Percentiles rank a stretch among this genome's conserved stretches.
Evolutionary conservation across 208 protist genomes (phyloP).

Genomic region (Entamoeba nuttalli): DNA sequence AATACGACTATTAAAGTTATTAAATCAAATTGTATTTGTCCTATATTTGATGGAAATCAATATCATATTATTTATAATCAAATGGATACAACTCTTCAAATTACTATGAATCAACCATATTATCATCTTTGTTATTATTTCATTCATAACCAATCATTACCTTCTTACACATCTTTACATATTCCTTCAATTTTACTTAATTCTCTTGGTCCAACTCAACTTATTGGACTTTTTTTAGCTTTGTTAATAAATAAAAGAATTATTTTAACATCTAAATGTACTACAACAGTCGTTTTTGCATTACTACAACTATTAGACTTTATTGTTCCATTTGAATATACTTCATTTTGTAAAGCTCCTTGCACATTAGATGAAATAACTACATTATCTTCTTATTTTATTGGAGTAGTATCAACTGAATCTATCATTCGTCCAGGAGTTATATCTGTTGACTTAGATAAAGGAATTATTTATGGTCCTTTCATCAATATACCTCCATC

Average conservation of each 20-base stretch:
- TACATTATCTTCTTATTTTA: neutral
- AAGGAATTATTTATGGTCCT: neutral
- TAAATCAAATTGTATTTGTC: too few species aligned
- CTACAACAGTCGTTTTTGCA: neutral
- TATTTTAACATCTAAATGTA: neutral
- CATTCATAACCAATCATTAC: neutral
- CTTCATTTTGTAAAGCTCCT: neutral
- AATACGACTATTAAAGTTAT: too few species aligned
- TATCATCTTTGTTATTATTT: neutral
- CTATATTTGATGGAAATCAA: too few species aligned
- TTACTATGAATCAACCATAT: neutral
- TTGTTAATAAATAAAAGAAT: neutral
- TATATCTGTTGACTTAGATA: neutral
- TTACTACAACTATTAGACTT: neutral
- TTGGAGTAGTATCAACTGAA: neutral
- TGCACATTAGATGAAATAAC: neutral
- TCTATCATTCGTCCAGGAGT: neutral
- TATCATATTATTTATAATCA: too few species aligned
- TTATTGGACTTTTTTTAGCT: neutral
- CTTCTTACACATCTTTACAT: neutral
- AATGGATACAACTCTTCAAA: too few species aligned
- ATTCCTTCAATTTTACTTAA: neutral
- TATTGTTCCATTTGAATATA: neutral
- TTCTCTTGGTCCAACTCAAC: neutral
- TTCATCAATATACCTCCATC: neutral